Conservation (phyloP, 75 land plant genomes). For the Picea glauca region DNA sequence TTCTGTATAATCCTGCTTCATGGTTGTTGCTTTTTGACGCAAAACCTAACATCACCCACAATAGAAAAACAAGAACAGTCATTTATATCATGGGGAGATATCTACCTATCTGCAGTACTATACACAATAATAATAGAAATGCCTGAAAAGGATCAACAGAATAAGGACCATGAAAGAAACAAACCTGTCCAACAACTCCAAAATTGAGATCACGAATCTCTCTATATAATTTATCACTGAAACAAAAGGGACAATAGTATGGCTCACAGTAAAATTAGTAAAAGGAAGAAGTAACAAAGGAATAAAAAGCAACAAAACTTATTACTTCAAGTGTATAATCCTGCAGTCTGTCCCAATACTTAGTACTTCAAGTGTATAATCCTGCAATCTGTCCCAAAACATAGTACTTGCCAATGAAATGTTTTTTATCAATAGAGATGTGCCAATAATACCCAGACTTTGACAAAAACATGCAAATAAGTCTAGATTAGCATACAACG, state of each 20-base stretch:
- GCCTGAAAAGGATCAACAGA: conserved; percentile 1
- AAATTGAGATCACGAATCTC: conserved; percentile 97
- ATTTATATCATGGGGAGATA: background rate
- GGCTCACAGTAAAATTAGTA: background rate
- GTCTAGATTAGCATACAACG: too few species aligned
- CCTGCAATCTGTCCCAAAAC: too few species aligned
- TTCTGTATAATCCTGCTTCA: conserved; percentile 93
- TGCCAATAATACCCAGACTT: too few species aligned
- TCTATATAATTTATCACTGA: conserved; percentile 94
- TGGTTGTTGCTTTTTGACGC: conserved; percentile 87
- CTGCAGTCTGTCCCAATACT: background rate
- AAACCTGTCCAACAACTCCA: conserved; percentile 96
- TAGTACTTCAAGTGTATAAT: background rate
- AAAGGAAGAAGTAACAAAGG: background rate
- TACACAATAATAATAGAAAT: background rate
- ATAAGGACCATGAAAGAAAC: background rate
- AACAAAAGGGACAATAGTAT: conserved; percentile 4
- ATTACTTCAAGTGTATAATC: background rate
- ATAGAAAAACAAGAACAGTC: background rate
- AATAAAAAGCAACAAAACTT: background rate
- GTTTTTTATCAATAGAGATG: too few species aligned
- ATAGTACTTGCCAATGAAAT: too few species aligned
- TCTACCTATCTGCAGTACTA: background rate
- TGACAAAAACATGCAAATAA: too few species aligned
- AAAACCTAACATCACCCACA: conserved; percentile 61